These are phyloP conservation scores for Niebla homalea DNA, from an alignment of 495 filamentous ascomycete genomes.

Conservation along the genomic window DNA sequence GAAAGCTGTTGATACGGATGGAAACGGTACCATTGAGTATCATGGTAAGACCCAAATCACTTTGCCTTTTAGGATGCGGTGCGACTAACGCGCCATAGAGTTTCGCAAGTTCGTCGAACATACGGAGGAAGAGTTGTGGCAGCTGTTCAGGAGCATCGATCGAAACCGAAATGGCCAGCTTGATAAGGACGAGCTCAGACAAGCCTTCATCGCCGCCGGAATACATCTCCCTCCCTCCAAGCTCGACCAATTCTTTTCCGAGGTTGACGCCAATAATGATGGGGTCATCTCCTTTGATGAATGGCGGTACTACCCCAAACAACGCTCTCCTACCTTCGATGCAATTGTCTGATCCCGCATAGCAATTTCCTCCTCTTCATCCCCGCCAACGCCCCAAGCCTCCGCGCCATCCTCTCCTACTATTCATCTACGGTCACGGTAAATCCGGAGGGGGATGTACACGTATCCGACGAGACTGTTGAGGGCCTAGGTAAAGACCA, in stretches of 20 bases:
- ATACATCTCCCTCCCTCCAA: slow-evolving; percentile 64
- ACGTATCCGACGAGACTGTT: slow-evolving; percentile 74
- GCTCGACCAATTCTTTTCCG: slow-evolving; percentile 70
- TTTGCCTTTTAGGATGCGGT: neutral
- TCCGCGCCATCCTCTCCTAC: slow-evolving; percentile 82
- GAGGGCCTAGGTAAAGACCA: slow-evolving; percentile 84
- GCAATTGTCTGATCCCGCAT: slow-evolving; percentile 13
- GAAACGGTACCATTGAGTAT: slow-evolving; percentile 82
- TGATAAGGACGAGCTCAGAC: slow-evolving; percentile 67
- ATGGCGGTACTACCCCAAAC: slow-evolving; percentile 62
- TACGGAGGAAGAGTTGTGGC: slow-evolving; percentile 68
- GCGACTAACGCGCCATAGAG: slow-evolving; percentile 35
- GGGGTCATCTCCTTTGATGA: slow-evolving; percentile 82
- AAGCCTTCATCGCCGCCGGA: slow-evolving; percentile 65
- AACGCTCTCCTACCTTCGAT: neutral
- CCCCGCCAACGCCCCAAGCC: slow-evolving; percentile 54
- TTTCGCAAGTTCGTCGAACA: slow-evolving; percentile 77
- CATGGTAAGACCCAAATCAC: slow-evolving; percentile 41
- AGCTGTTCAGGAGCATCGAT: slow-evolving; percentile 80
- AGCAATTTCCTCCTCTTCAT: slow-evolving; percentile 96
- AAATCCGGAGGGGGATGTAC: slow-evolving; percentile 87
- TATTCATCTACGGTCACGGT: slow-evolving; percentile 83
- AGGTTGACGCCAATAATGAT: slow-evolving; percentile 83
- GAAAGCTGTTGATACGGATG: slow-evolving; percentile 66
- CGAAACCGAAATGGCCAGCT: slow-evolving; percentile 75